Percentiles rank a stretch among this genome's conserved stretches.
Conservation (phyloP, 2,329 filamentous ascomycete genomes). For the Ophiostoma sp. region DNA sequence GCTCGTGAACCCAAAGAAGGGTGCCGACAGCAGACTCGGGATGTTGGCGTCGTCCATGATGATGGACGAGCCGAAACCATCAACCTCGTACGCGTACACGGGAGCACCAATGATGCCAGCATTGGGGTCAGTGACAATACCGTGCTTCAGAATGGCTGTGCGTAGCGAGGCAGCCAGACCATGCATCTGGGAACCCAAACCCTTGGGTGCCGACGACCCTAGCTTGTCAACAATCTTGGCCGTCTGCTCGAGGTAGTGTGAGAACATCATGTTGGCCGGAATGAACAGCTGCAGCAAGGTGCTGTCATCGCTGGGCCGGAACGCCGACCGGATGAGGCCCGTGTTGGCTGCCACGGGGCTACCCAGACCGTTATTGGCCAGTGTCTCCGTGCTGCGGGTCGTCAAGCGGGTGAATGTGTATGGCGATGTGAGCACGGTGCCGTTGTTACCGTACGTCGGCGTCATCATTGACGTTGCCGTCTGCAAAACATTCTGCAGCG, state of each 20-base stretch:
- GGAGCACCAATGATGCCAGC: slow-evolving; percentile 45
- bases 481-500: slow-evolving; percentile 67
- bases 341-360: slow-evolving; percentile 79
- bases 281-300: slow-evolving; percentile 85
- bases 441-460: slow-evolving; percentile 68
- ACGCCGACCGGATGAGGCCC: slow-evolving; percentile 81
- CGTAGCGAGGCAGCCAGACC: slow-evolving; percentile 54
- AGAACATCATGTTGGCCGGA: slow-evolving; percentile 85
- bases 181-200: slow-evolving; percentile 56
- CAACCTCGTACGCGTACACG: slow-evolving; percentile 70
- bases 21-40: slow-evolving; percentile 60
- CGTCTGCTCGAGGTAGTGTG: slow-evolving; percentile 58
- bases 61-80: slow-evolving; percentile 63
- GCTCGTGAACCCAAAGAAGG: slow-evolving; percentile 62
- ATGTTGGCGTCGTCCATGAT: slow-evolving; percentile 71
- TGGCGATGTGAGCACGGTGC: slow-evolving; percentile 55
- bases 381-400: slow-evolving; percentile 74
- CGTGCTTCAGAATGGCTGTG: slow-evolving; percentile 32
- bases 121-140: slow-evolving; percentile 51
- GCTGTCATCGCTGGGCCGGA: slow-evolving; percentile 86
- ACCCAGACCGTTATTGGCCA: slow-evolving; percentile 73
- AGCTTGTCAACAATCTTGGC: slow-evolving; percentile 48
- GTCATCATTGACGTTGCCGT: slow-evolving; percentile 69
- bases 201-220: slow-evolving; percentile 39
- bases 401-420: slow-evolving; percentile 80